A percentile compares a stretch with the other conserved stretches of the same genome.
phyloP scores from a whole-genome alignment of 2,329 filamentous ascomycete genomes.

The Ophiostoma montium region DNA sequence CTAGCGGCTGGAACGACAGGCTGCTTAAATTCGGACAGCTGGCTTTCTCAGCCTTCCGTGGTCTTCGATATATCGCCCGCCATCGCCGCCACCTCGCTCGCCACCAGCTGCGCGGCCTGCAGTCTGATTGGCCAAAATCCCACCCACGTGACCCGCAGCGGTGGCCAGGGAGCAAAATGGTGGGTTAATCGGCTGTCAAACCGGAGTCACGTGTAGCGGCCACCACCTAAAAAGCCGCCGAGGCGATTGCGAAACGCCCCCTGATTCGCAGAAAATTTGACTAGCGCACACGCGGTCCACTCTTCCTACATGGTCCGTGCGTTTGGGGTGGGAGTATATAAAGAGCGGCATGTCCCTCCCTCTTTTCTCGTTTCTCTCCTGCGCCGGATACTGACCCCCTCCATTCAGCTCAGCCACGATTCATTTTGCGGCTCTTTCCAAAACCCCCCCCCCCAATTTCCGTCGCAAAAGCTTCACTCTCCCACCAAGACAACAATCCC shows the following conservation, averaged over 20 bases:
- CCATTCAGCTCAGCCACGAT: constrained; percentile 7
- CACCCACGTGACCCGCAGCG: constrained; percentile 2
- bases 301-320: constrained; percentile 12
- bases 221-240: constrained; percentile 10
- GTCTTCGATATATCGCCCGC: too few relatives aligned
- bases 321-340: constrained; percentile 12
- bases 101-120: too few relatives aligned
- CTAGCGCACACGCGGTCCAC: constrained; percentile 10
- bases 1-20: too few relatives aligned
- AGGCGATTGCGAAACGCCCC: constrained; percentile 10
- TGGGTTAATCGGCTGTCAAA: background rate
- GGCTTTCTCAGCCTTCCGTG: too few relatives aligned
- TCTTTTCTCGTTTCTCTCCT: constrained; percentile 9
- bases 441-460: background rate
- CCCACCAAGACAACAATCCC: background rate
- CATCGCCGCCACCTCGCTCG: too few relatives aligned
- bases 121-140: background rate
- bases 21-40: too few relatives aligned
- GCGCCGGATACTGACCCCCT: constrained; percentile 7
- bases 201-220: constrained; percentile 4
- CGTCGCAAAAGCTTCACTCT: constrained; percentile 6
- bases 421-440: constrained; percentile 10
- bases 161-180: background rate
- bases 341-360: constrained; percentile 11
- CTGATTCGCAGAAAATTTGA: constrained; percentile 13